Conservation (phyloP, 371 early-diverging fungal species). For the Rhizopus stolonifer region DNA sequence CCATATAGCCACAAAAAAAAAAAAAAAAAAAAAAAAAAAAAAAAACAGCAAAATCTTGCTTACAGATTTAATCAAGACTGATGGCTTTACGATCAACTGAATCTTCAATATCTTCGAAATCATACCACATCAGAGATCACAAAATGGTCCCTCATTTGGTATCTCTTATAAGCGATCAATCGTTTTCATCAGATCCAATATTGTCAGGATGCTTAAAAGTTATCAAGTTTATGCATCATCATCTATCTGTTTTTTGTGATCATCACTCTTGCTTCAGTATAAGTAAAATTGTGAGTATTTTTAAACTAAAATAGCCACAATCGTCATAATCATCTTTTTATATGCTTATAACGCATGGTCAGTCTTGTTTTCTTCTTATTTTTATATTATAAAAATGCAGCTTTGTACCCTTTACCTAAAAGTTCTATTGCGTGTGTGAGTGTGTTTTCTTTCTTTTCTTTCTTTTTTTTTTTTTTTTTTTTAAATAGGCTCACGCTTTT, state of each 20-base stretch:
- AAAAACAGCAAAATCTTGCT: too few species aligned
- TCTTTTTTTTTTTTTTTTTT: conserved; percentile 93
- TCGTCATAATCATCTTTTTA: conserved; percentile 97
- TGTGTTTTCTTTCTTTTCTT: too few species aligned
- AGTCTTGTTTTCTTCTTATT: conserved; percentile 90
- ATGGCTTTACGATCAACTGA: too few species aligned
- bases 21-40: too few species aligned
- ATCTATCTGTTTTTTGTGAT: too few species aligned
- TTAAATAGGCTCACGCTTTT: conserved; percentile 87
- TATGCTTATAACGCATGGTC: not conserved
- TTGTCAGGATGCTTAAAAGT: too few species aligned
- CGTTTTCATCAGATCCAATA: conserved; percentile 94
- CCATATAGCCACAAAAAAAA: too few species aligned
- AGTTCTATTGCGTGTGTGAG: too few species aligned
- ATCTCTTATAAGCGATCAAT: conserved; percentile 98
- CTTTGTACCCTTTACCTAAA: too few species aligned
- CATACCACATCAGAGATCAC: conserved; percentile 94
- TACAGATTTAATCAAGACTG: too few species aligned
- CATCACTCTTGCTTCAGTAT: too few species aligned
- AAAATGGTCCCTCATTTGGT: conserved; percentile 98
- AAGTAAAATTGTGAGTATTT: conserved; percentile 96
- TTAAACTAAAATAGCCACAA: conserved; percentile 99
- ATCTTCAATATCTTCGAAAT: conserved; percentile 95
- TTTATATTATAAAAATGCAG: too few species aligned
- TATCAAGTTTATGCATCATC: conserved; percentile 84